Conservation (phyloP, 495 filamentous ascomycete species). For the Talaromyces nanjingensis region DNA sequence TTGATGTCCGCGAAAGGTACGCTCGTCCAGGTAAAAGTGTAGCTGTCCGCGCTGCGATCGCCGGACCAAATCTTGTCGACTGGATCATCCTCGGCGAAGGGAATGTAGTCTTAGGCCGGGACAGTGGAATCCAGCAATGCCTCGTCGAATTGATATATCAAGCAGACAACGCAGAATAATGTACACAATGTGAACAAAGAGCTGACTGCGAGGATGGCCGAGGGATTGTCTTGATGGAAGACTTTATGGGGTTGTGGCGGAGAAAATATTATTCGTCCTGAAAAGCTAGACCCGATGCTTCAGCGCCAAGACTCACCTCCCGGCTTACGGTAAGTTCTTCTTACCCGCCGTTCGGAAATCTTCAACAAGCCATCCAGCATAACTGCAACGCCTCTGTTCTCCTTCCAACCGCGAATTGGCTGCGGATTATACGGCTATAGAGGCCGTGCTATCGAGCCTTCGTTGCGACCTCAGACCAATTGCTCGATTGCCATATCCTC, state of each 20-base stretch:
- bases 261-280: conserved; percentile 10
- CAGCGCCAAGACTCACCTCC: conserved; percentile 8
- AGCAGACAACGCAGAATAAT: not conserved
- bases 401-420: not conserved
- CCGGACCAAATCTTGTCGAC: conserved; percentile 26
- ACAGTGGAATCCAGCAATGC: not conserved
- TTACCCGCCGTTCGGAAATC: not conserved
- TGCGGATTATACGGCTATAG: not conserved
- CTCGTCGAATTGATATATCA: not conserved
- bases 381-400: not conserved
- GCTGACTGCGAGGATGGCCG: not conserved
- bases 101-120: not conserved
- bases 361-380: not conserved
- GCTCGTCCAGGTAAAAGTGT: conserved; percentile 16
- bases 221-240: not conserved
- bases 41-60: conserved; percentile 36
- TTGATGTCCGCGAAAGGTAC: conserved; percentile 4
- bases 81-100: conserved; percentile 34
- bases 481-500: not conserved
- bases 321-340: not conserved
- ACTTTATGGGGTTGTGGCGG: conserved; percentile 4
- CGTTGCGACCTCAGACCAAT: not conserved
- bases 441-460: not conserved
- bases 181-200: not conserved
- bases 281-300: conserved; percentile 3